Evolutionary conservation across 305 asterid species (phyloP), one percentile per base, ranked within the genome.

Genomic region (Rubia occidens): DNA sequence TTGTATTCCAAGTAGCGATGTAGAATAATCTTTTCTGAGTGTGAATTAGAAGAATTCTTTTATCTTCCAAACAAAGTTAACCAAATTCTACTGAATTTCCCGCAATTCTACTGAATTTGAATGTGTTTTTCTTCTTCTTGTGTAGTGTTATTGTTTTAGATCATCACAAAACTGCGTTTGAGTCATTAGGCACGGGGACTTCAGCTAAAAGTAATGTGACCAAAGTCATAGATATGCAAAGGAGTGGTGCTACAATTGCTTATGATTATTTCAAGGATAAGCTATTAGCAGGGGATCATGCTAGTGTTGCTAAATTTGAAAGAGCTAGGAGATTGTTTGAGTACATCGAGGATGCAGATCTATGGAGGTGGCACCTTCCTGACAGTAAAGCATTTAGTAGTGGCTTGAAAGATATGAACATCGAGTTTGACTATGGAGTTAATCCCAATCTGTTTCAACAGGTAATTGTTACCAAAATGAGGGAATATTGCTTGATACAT

Each of bases 191-290:
- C 26, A 72, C 82, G 7, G 90, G 85, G 70, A 68, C 67, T 68
- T 69, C 79, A 58, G 62, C 75, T 58, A 71, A 79, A 76, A 90
- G 85, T 61, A 89, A 89, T 74, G 85, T 88, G 79, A 74, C 71
- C 47, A 88, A 83, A 82, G 86, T 86, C 69, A 85, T 91, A 13
- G 98, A 91, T 78, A 85, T 89, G 86, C 82, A 83, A 72, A 88
- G 95, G 78, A 89, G 96, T 83, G 98, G 91, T 54, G 98, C 98
- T 68, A 88, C 98, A 74, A 88, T 91, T 70, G 89, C 96, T 75
- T 84, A 77, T 83, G 95, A 89, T 83, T 91, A 89, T 84, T 91
- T 91, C 86, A 83, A 74, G 83, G 88, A 78, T 67, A 88, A 85
- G 81, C 90, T 91, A 74, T 71, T 78, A 42, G 58, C 69, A 24